Percentiles rank a stretch among this genome's conserved stretches.
phyloP scores from a whole-genome alignment of 805 yeast species.

The Clavispora phyllophila region DNA sequence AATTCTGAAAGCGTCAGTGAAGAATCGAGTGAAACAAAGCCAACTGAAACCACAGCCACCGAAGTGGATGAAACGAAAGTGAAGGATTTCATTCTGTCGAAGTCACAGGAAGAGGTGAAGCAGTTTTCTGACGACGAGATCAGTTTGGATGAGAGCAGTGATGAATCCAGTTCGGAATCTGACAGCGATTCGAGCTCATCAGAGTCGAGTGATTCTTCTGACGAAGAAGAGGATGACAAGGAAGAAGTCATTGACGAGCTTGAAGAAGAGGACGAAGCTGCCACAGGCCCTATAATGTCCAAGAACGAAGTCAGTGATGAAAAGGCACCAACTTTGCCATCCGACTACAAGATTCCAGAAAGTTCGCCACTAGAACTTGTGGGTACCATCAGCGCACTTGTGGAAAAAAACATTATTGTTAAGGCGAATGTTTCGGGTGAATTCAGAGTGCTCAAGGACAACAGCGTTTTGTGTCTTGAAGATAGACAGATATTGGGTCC shows the following conservation, averaged over 20 bases:
- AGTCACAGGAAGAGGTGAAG: slow-evolving; percentile 4
- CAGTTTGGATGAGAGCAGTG: slow-evolving; percentile 3
- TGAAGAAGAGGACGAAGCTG: slow-evolving; percentile 42
- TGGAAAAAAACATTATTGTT: slow-evolving; percentile 67
- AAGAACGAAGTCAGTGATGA: slow-evolving; percentile 74
- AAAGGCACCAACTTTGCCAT: slow-evolving; percentile 62
- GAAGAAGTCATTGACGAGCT: slow-evolving; percentile 11
- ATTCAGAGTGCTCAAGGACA: slow-evolving; percentile 73
- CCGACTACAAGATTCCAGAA: slow-evolving; percentile 53
- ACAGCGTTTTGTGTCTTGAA: slow-evolving; percentile 71
- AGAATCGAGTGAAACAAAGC: too few relatives aligned
- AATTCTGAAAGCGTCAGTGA: too few relatives aligned
- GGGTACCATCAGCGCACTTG: slow-evolving; percentile 65
- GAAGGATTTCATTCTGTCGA: neutral
- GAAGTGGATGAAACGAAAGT: neutral
- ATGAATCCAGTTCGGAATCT: neutral
- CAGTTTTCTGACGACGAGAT: slow-evolving; percentile 15
- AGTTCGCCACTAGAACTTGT: slow-evolving; percentile 63
- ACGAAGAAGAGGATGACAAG: slow-evolving; percentile 5
- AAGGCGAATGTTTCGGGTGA: slow-evolving; percentile 79
- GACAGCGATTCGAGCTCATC: neutral
- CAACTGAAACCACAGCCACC: neutral
- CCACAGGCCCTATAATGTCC: slow-evolving; percentile 66
- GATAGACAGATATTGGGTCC: slow-evolving; percentile 70
- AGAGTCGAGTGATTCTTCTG: slow-evolving; percentile 3